Conservation (phyloP, 202 grass and related monocot genomes). For the Carex sylvatica region DNA sequence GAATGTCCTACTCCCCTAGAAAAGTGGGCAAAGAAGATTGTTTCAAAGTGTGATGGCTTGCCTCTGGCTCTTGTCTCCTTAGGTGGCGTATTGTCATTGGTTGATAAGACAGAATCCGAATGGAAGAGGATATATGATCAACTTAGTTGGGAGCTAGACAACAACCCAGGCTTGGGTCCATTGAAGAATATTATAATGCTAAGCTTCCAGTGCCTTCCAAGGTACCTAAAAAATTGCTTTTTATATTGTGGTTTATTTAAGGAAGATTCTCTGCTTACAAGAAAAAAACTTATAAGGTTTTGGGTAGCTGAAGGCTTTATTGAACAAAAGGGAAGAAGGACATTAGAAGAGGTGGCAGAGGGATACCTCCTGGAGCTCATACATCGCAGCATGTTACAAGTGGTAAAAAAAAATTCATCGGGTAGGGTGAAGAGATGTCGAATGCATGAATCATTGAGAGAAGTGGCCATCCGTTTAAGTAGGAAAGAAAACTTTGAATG, state of each 20-base stretch:
- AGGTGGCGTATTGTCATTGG: slow-evolving; percentile 40
- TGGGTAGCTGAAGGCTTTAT: slow-evolving; percentile 68
- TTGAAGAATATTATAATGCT: slow-evolving; percentile 36
- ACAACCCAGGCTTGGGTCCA: slow-evolving; percentile 25
- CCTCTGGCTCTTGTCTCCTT: slow-evolving; percentile 47
- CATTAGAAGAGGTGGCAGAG: slow-evolving; percentile 37
- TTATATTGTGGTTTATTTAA: slow-evolving; percentile 49
- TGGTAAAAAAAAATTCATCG: slow-evolving; percentile 13
- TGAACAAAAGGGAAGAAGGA: slow-evolving; percentile 24
- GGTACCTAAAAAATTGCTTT: slow-evolving; percentile 55
- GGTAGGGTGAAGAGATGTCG: neutral
- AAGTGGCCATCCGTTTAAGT: slow-evolving; percentile 21
- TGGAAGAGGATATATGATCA: slow-evolving; percentile 41
- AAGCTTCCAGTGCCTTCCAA: slow-evolving; percentile 48
- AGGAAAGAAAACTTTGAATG: slow-evolving; percentile 30
- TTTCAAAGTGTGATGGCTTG: slow-evolving; percentile 48
- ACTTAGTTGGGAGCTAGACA: slow-evolving; percentile 36
- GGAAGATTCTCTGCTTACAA: slow-evolving; percentile 36
- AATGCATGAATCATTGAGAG: slow-evolving; percentile 37
- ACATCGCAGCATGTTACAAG: slow-evolving; percentile 33
- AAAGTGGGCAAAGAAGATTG: slow-evolving; percentile 33
- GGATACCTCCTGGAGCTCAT: slow-evolving; percentile 39
- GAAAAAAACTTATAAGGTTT: slow-evolving; percentile 44
- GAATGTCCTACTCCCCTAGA: slow-evolving; percentile 32
- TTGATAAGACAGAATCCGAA: slow-evolving; percentile 22